Evolutionary conservation across 768 basidiomycete genomes (phyloP), one percentile per base, ranked within the genome.

Genomic region (Amanita rubescens): DNA sequence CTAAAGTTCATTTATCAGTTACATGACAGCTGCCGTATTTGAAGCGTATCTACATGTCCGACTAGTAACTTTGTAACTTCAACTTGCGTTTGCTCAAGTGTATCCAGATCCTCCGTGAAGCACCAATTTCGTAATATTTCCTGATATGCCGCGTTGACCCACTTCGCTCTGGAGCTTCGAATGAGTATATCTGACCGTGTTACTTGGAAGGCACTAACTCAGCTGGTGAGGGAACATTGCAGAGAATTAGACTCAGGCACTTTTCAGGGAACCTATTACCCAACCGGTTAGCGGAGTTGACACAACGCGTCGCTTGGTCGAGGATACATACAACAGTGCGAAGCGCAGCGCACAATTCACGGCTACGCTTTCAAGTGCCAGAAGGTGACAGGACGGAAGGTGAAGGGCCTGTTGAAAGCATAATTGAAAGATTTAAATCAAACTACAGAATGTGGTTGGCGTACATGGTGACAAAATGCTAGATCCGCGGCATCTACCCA

Each of bases 401-500:
- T 74, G 73, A 10, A 91, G 75, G 11, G 72, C 68, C 84, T 90
- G 49, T 12, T 10, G 22, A 9, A 24, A 24, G n/a, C 10, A 32
- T 19, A 22, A 24, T 22, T 25, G 27, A 41, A n/a, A 32, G 35
- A 38, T 14, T 3, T n/a, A 4, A 27, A 17, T 17, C 22, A 10
- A 50, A 39, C 24, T 35, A 39, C 22, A 50, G 49, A 11, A 34
- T 25, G 10, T 8, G 20, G 38, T 53, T 20, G 48, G 71, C 79
- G 41, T 56, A 83, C 86, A 67, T 81, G 78, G 58, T 78, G 77
- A 49, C 79, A 81, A 14, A 78, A 73, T 3, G 85, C 88, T 34
- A 90, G 60, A 70, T 90, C 88, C 33, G 87, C 89, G 1, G 87
- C 85, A 38, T 87, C 80, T 6, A 89, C 86, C 80, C 86, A 91